Percentiles rank a stretch among this genome's conserved stretches.
These are phyloP conservation scores for Eustoma russellianum DNA, from an alignment of 257 asterid species.

Conservation along the genomic window DNA sequence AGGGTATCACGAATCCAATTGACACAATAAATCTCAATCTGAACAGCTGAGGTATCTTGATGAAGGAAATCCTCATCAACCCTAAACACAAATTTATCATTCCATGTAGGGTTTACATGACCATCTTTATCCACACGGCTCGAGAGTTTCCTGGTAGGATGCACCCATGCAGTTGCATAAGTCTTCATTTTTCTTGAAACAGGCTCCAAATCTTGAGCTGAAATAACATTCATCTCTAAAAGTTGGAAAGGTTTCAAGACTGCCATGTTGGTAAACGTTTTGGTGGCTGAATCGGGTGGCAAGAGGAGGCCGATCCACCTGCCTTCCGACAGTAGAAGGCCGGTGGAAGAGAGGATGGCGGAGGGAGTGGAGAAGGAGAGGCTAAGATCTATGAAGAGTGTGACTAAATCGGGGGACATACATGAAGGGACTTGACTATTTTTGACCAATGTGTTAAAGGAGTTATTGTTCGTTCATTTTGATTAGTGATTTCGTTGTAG, in stretches of 20 bases:
- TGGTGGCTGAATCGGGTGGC: neutral
- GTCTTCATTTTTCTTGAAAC: conserved; percentile 65
- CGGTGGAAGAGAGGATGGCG: conserved; percentile 12
- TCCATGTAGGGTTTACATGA: conserved; percentile 69
- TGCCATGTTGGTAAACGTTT: conserved; percentile 17
- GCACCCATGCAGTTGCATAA: conserved; percentile 77
- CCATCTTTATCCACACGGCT: conserved; percentile 55
- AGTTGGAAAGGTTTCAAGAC: conserved; percentile 58
- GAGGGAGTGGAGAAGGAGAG: conserved; percentile 8
- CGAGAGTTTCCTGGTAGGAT: conserved; percentile 54
- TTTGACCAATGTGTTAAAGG: no score
- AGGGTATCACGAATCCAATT: conserved; percentile 51
- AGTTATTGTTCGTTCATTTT: no score
- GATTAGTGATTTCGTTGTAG: no score
- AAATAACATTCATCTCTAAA: conserved; percentile 66
- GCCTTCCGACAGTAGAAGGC: conserved; percentile 38
- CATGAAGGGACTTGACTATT: no score
- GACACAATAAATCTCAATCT: conserved; percentile 50
- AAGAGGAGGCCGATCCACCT: conserved; percentile 7
- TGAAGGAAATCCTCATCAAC: conserved; percentile 79
- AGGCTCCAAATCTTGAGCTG: conserved; percentile 83
- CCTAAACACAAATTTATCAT: conserved; percentile 76
- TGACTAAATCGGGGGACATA: no score
- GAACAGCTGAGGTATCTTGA: conserved; percentile 60
- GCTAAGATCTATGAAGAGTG: conserved; percentile 8